These are phyloP conservation scores for Acacia concinna DNA, from an alignment of 331 rosid species.

Conservation along the genomic window DNA sequence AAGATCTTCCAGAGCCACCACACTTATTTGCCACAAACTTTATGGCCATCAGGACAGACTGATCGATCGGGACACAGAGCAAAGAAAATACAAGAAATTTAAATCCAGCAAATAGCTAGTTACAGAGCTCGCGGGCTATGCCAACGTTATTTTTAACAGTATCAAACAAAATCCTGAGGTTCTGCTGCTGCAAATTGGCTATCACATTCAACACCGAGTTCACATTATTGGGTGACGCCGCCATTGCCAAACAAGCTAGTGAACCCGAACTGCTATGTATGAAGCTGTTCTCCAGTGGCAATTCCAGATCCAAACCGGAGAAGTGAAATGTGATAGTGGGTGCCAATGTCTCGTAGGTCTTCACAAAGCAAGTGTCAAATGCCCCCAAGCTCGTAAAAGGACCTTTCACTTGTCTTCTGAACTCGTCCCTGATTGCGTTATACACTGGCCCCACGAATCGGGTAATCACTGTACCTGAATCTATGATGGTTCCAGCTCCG, in stretches of 20 bases:
- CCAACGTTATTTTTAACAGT: slow-evolving; percentile 70
- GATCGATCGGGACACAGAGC: not conserved
- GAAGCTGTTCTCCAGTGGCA: slow-evolving; percentile 67
- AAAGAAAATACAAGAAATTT: not conserved
- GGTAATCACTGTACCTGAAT: slow-evolving; percentile 74
- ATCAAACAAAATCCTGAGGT: slow-evolving; percentile 82
- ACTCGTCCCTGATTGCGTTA: slow-evolving; percentile 63
- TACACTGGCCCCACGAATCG: slow-evolving; percentile 61
- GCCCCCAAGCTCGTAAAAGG: slow-evolving; percentile 52
- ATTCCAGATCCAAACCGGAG: slow-evolving; percentile 48
- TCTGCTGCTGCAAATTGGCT: slow-evolving; percentile 89
- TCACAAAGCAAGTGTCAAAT: slow-evolving; percentile 57
- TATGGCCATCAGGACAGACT: not conserved
- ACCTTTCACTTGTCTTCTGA: slow-evolving; percentile 55
- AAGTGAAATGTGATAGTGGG: slow-evolving; percentile 52
- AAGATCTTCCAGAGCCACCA: not conserved
- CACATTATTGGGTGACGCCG: not conserved
- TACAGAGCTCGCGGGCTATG: slow-evolving; percentile 87
- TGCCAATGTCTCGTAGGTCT: slow-evolving; percentile 41
- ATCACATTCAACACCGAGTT: slow-evolving; percentile 47
- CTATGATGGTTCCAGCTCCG: slow-evolving; percentile 67
- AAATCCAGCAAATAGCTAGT: slow-evolving; percentile 36
- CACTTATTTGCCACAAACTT: not conserved
- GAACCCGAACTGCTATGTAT: slow-evolving; percentile 63
- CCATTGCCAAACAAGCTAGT: slow-evolving; percentile 52